These are phyloP conservation scores for Macrolepiota dolichaula DNA, from an alignment of 768 basidiomycete species.

Conservation along the genomic window DNA sequence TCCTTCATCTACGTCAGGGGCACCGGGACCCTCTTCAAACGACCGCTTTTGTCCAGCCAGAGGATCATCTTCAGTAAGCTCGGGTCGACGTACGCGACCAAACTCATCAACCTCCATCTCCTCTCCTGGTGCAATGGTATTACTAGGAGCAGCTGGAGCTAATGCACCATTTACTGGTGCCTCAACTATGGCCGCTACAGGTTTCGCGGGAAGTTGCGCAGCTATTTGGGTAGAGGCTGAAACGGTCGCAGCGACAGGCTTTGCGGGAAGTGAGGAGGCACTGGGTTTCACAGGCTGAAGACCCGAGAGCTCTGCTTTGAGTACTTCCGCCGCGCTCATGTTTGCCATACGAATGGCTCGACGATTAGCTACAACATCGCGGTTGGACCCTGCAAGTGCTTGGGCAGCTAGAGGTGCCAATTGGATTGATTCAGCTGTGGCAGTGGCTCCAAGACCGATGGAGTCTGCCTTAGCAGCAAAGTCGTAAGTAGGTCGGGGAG, in stretches of 20 bases:
- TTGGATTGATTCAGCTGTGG: conserved; percentile 53
- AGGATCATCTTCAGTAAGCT: conserved; percentile 25
- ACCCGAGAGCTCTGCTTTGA: conserved; percentile 85
- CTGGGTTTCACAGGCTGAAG: conserved; percentile 43
- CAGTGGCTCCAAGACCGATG: conserved; percentile 67
- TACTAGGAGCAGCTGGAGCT: not conserved
- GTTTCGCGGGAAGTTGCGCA: conserved; percentile 11
- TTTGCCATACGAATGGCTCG: conserved; percentile 93
- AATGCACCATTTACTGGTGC: not conserved
- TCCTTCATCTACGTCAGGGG: conserved; percentile 39
- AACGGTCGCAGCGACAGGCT: conserved; percentile 24
- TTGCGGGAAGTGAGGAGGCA: conserved; percentile 35
- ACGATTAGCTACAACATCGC: conserved; percentile 86
- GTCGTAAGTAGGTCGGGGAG: conserved; percentile 60
- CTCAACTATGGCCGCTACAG: not conserved
- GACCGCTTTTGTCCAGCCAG: conserved; percentile 37
- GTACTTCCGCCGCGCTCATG: conserved; percentile 90
- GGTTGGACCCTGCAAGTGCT: conserved; percentile 82
- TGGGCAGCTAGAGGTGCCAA: conserved; percentile 61
- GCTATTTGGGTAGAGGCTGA: not conserved
- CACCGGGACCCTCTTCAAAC: conserved; percentile 43
- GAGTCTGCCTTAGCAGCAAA: conserved; percentile 78
- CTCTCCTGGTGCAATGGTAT: not conserved
- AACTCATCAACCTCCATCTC: conserved; percentile 10
- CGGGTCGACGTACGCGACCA: conserved; percentile 17